phyloP scores from a whole-genome alignment of 768 basidiomycete species.

The Leucocoprinus sp. region DNA sequence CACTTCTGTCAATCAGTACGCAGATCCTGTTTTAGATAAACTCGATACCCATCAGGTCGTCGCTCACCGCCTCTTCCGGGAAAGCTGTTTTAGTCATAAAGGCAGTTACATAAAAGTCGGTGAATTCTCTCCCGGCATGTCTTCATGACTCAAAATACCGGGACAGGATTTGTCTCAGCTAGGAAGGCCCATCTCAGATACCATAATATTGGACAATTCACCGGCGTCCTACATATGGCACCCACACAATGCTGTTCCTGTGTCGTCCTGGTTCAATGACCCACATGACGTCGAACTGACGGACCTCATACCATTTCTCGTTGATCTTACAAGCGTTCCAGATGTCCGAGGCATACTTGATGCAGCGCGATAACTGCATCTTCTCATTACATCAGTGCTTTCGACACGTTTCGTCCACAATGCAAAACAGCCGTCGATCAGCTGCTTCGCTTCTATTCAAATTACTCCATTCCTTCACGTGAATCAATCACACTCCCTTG shows the following conservation, averaged over 20 bases:
- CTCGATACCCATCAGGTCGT: conserved; percentile 90
- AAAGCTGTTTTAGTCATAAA: conserved; percentile 98
- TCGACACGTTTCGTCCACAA: conserved; percentile 8
- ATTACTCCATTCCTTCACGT: too few relatives aligned
- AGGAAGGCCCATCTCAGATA: conserved; percentile 87
- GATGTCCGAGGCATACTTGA: conserved; percentile 92
- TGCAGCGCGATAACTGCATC: conserved; percentile 49
- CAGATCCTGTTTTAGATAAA: conserved; percentile 97
- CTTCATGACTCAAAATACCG: background rate
- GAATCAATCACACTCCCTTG: conserved; percentile 8
- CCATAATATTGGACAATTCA: conserved; percentile 98
- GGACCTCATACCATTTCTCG: conserved; percentile 89
- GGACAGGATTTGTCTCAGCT: conserved; percentile 91
- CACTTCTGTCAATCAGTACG: conserved; percentile 56
- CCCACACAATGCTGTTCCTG: conserved; percentile 96
- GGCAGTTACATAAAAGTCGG: conserved; percentile 97
- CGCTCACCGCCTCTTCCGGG: conserved; percentile 88
- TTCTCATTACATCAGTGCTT: background rate
- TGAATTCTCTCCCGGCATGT: background rate
- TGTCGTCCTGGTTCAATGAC: conserved; percentile 99
- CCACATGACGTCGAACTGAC: conserved; percentile 97
- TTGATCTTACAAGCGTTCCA: conserved; percentile 75
- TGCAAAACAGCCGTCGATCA: conserved; percentile 1
- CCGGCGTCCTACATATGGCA: conserved; percentile 99
- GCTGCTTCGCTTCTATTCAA: too few relatives aligned